phyloP scores from a whole-genome alignment of 495 filamentous ascomycete genomes.

The Neurospora terricola region DNA sequence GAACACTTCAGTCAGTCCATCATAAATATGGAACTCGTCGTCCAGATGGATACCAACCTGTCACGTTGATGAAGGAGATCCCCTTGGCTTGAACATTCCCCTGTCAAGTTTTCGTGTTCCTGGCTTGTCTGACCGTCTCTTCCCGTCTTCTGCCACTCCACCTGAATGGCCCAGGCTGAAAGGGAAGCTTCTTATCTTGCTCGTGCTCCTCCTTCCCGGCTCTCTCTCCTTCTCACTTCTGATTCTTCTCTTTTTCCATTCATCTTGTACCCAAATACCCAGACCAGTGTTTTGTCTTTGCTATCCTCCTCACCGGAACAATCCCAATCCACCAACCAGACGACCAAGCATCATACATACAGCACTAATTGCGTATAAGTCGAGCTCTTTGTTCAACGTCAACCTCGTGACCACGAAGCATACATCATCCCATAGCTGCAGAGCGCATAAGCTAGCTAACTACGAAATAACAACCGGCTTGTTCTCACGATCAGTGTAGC shows the following conservation, averaged over 20 bases:
- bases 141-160: background rate
- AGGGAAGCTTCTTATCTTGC: background rate
- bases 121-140: background rate
- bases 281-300: background rate
- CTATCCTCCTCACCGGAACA: background rate
- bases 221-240: background rate
- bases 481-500: background rate
- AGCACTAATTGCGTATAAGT: background rate
- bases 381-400: background rate
- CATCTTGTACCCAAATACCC: background rate
- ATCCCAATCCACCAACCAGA: background rate
- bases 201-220: background rate
- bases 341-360: background rate
- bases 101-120: background rate
- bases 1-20: background rate
- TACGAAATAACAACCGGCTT: background rate
- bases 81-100: background rate
- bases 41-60: background rate
- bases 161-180: background rate
- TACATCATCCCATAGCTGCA: background rate
- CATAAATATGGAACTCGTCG: background rate
- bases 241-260: background rate
- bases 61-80: background rate
- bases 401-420: background rate
- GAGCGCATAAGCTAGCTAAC: background rate